Base-by-base conservation (phyloP, 2,329 filamentous ascomycete genomes). In the Colletotrichum godetiae region DNA sequence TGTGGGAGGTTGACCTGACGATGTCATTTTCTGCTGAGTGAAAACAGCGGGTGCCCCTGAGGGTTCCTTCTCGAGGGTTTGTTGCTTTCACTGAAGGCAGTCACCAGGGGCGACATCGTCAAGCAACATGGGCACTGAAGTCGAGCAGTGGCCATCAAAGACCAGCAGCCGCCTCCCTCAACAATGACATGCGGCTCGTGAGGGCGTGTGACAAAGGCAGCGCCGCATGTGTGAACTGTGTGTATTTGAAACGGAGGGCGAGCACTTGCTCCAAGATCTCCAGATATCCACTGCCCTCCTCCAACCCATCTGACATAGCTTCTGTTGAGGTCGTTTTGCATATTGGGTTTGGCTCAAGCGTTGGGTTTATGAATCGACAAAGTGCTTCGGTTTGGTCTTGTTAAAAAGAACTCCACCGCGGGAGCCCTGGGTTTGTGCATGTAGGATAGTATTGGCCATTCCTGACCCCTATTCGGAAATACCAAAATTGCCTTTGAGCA, bases 61-160 rank as follows among this genome's bases (percentile, higher is more conserved):
- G 46, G 15, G 55, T 11, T 65, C 70, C 58, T 73, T 73, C 70
- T 70, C 55, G 46, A 58, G 27, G 13, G n/a, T 58, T 52, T 69
- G 42, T 53, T 63, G 31, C 24, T 49, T 60, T 42, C 27, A 37
- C 13, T n/a, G 4, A 10, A 13, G 59, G 69, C 52, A 69, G 69
- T 69, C 59, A 72, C 66, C 35, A 58, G 42, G 33, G 58, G 46
- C 19, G 10, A 53, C 53, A 69, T 5, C 12, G n/a, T 55, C 69
- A 22, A 24, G n/a, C 31, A 37, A 19, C n/a, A 13, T n/a, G 58
- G n/a, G 69, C 37, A 64, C 37, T 6, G 19, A 29, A 24, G 66
- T 11, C 31, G 19, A 8, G 29, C 4, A 10, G 37, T 5, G 33
- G 13, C 8, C 65, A 37, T 72, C 29, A 69, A 68, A 69, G 69